Evolutionary conservation across 2,329 filamentous ascomycete genomes (phyloP).

Genomic region (Ophiocordyceps robertsii): DNA sequence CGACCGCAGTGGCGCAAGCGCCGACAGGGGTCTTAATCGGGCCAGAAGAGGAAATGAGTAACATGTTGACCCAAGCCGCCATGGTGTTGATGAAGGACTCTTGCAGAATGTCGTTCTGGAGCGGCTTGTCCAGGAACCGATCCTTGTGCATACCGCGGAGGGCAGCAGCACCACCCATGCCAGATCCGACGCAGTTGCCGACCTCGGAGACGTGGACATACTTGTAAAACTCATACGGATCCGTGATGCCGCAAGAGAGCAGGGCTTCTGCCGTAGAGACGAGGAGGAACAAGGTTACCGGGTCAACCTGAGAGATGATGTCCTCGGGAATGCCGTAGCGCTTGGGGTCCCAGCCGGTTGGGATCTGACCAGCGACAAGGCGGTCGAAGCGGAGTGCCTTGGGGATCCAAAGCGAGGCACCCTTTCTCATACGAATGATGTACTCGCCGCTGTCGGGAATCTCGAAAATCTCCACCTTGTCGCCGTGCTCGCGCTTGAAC

Average conservation of each 20-base stretch:
- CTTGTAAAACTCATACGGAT: slow-evolving; percentile 99
- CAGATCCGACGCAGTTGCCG: slow-evolving; percentile 95
- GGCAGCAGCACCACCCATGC: slow-evolving; percentile 89
- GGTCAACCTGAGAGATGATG: slow-evolving; percentile 95
- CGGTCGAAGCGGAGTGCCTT: slow-evolving; percentile 96
- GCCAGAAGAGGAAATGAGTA: slow-evolving; percentile 89
- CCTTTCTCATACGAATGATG: slow-evolving; percentile 89
- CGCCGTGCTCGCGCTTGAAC: slow-evolving; percentile 92
- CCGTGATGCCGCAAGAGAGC: slow-evolving; percentile 86
- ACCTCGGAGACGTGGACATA: slow-evolving; percentile 97
- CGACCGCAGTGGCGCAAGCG: slow-evolving; percentile 92
- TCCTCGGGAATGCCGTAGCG: slow-evolving; percentile 94
- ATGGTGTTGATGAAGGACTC: slow-evolving; percentile 99
- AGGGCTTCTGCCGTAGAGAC: slow-evolving; percentile 89
- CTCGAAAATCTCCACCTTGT: slow-evolving; percentile 96
- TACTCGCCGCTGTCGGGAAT: slow-evolving; percentile 88
- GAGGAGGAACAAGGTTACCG: slow-evolving; percentile 87
- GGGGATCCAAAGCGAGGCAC: slow-evolving; percentile 85
- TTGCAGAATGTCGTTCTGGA: slow-evolving; percentile 97
- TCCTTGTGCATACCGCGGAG: slow-evolving; percentile 98
- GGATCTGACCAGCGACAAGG: slow-evolving; percentile 91
- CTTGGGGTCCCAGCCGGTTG: slow-evolving; percentile 94
- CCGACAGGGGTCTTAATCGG: slow-evolving; percentile 98
- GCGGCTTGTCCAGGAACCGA: slow-evolving; percentile 87
- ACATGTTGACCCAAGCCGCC: slow-evolving; percentile 99